A percentile compares a stretch with the other conserved stretches of the same genome.
phyloP scores from a whole-genome alignment of 192 early-diverging fungal genomes.

The Entrophospora sp. region DNA sequence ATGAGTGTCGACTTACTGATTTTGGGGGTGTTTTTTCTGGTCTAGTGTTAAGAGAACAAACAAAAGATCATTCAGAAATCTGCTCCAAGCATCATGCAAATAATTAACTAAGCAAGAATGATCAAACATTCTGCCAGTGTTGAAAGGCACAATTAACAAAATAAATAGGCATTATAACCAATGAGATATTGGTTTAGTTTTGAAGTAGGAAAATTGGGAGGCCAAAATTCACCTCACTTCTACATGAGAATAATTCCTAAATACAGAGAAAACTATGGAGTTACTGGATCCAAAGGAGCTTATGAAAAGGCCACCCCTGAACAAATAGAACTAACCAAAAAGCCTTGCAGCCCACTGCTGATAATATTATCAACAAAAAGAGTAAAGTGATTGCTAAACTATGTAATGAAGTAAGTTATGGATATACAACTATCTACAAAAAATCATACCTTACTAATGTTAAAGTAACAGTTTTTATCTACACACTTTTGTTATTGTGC shows the following conservation, averaged over 20 bases:
- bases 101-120: constrained; percentile 15
- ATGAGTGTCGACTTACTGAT: not conserved
- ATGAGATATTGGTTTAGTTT: constrained; percentile 7
- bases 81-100: constrained; percentile 1
- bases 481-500: too few species aligned
- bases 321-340: constrained; percentile 20
- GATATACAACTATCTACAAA: not conserved
- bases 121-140: constrained; percentile 2
- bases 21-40: constrained; percentile 9
- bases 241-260: constrained; percentile 18
- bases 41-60: not conserved
- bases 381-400: not conserved
- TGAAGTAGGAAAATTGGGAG: constrained; percentile 11
- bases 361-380: not conserved
- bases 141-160: constrained; percentile 12
- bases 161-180: constrained; percentile 15
- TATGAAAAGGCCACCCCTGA: not conserved
- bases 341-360: constrained; percentile 2
- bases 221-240: constrained; percentile 9
- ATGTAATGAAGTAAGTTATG: not conserved
- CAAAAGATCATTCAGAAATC: constrained; percentile 3
- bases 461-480: too few species aligned
- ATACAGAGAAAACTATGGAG: constrained; percentile 15
- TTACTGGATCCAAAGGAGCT: not conserved
- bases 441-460: not conserved